Evolutionary conservation across 2,329 filamentous ascomycete genomes (phyloP).

Genomic region (Fusarium keratoplasticum): DNA sequence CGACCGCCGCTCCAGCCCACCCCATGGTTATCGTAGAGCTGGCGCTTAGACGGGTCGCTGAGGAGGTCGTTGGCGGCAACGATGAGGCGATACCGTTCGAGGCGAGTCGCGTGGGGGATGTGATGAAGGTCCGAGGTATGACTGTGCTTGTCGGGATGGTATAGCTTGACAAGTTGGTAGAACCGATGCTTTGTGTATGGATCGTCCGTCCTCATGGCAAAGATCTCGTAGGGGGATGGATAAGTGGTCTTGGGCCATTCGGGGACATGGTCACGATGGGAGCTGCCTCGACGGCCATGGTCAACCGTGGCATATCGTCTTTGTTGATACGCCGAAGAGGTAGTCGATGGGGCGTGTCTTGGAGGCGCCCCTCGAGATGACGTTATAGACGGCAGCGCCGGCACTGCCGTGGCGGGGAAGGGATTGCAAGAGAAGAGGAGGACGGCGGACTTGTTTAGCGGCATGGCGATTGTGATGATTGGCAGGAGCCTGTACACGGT

Average conservation of each 20-base stretch:
- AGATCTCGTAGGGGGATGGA: constrained; percentile 92
- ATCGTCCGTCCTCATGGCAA: constrained; percentile 68
- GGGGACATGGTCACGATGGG: constrained; percentile 26
- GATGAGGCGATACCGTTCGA: constrained; percentile 92
- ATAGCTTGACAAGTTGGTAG: constrained; percentile 93
- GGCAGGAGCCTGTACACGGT: constrained; percentile 17
- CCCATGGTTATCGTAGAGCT: constrained; percentile 84
- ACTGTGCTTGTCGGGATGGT: constrained; percentile 83
- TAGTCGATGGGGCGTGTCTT: constrained; percentile 9
- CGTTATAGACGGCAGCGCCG: constrained; percentile 36
- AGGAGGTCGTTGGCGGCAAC: constrained; percentile 90
- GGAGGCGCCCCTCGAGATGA: constrained; percentile 32
- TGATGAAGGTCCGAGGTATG: constrained; percentile 42
- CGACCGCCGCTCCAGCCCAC: constrained; percentile 79
- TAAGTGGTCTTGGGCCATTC: constrained; percentile 61
- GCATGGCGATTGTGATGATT: constrained; percentile 30
- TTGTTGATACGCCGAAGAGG: constrained; percentile 7
- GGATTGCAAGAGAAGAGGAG: constrained; percentile 37
- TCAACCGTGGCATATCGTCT: constrained; percentile 41
- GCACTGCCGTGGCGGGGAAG: constrained; percentile 21
- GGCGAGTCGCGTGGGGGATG: constrained; percentile 68
- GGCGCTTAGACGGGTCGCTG: constrained; percentile 81
- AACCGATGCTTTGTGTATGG: constrained; percentile 87
- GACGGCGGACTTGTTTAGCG: constrained; percentile 34
- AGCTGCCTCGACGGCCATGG: constrained; percentile 9